Base-by-base conservation (phyloP, 495 filamentous ascomycete genomes). In the Xanthoparmelia taractica region DNA sequence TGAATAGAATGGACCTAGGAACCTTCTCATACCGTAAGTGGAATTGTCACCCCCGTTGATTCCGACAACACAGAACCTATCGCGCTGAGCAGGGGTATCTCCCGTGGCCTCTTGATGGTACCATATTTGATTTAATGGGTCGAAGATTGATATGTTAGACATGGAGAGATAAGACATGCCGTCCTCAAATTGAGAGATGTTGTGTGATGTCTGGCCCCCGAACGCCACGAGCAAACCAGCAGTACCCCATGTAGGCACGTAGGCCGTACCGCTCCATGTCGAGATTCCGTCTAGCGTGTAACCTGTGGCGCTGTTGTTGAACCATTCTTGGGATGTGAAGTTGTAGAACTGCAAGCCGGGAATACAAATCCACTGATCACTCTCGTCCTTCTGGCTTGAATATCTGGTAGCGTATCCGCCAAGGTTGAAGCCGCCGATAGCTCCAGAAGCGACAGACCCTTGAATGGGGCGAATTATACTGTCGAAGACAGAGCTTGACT, bases 341-440 rank as follows among this genome's bases (percentile, higher is more conserved):
- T 50, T 50, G 58, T 47, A 60, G 1, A 45, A 43, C 2, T 45
- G 38, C 20, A 60, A 43, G 37, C 58, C 58, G 5, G 58, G 58
- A 25, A 48, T 34, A 12, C 27, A 17, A 15, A 60, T 36, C 0
- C 10, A 4, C 4, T 25, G 20, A 15, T 8, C 17, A 15, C 36
- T 29, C 20, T 50, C 6, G 12, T 23, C 50, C 40, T 43, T 48
- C n/a, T 29, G 41, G 41, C 58, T 60, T 43, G 25, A 13, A 13
- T 34, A 40, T 23, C 23, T 23, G 31, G 12, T 17, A 25, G 58
- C 23, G 15, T 50, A 36, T 38, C 58, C 58, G 31, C 58, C 58
- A 43, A 60, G 58, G 27, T 60, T 45, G 27, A 60, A 60, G 31
- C 38, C 58, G 11, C 38, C 58, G 4, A 13, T 34, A 17, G 6